These are phyloP conservation scores for Microdochium bolleyi DNA, from an alignment of 2,329 filamentous ascomycete genomes.

Conservation along the genomic window DNA sequence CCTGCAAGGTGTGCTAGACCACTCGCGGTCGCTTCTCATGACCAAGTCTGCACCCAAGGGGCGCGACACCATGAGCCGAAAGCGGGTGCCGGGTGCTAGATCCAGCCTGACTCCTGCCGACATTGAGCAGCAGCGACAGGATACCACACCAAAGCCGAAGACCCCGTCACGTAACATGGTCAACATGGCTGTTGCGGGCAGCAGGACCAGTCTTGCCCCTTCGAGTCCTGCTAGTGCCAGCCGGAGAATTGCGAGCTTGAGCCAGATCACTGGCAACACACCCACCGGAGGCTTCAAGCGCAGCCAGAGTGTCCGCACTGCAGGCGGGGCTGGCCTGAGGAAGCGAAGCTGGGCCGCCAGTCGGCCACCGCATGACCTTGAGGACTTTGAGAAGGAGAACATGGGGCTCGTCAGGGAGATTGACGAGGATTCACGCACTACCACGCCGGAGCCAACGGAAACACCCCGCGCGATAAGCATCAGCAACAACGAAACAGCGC, in stretches of 20 bases:
- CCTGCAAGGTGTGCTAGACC: constrained; percentile 90
- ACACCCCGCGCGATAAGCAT: background rate
- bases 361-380: constrained; percentile 31
- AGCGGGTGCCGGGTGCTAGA: constrained; percentile 34
- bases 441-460: background rate
- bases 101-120: constrained; percentile 29
- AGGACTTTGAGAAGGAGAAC: constrained; percentile 56
- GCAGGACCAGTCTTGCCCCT: constrained; percentile 33
- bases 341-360: constrained; percentile 63
- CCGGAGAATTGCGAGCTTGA: constrained; percentile 82
- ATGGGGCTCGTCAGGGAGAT: constrained; percentile 49
- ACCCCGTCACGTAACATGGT: constrained; percentile 25
- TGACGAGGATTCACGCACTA: constrained; percentile 44
- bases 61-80: constrained; percentile 50
- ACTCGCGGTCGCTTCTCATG: constrained; percentile 85
- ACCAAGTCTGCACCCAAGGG: constrained; percentile 47
- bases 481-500: background rate
- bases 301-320: constrained; percentile 69
- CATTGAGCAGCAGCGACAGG: constrained; percentile 15
- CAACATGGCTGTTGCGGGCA: constrained; percentile 45
- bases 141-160: constrained; percentile 13
- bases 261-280: constrained; percentile 76
- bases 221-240: constrained; percentile 47
- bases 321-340: constrained; percentile 40
- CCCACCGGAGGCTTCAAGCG: constrained; percentile 59